phyloP scores from a whole-genome alignment of 148 eudicot species.

The Rhododendron kiyosumense region DNA sequence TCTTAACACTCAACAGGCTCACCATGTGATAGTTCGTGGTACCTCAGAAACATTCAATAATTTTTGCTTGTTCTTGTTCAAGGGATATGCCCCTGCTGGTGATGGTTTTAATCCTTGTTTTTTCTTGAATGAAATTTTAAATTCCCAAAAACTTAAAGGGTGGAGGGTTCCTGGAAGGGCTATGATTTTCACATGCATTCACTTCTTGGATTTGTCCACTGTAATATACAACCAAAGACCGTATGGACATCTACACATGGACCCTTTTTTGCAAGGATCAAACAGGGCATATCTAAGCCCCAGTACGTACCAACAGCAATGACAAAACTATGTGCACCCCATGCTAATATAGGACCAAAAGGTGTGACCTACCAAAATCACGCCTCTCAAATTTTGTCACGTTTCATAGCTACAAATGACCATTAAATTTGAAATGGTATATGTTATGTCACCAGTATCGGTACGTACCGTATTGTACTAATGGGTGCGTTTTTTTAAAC shows the following conservation, averaged over 20 bases:
- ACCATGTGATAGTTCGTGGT: neutral
- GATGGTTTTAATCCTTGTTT: neutral
- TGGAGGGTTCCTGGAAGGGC: neutral
- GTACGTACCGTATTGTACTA: neutral
- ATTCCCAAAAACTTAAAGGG: neutral
- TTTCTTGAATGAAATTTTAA: neutral
- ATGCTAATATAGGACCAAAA: neutral
- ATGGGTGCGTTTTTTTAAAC: too few relatives aligned
- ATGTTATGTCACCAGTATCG: neutral
- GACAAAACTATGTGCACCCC: neutral
- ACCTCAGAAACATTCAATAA: neutral
- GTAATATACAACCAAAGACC: neutral
- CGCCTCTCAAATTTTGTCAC: neutral
- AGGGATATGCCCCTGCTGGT: neutral
- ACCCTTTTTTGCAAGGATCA: neutral
- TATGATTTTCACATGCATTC: neutral
- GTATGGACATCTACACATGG: neutral
- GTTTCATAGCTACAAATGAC: neutral
- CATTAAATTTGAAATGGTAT: neutral
- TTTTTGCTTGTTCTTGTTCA: neutral
- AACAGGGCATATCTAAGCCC: neutral
- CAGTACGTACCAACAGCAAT: neutral
- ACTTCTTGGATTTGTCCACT: neutral
- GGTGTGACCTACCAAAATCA: neutral
- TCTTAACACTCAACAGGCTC: too few relatives aligned